These are phyloP conservation scores for Rhodotorula taiwanensis DNA, from an alignment of 768 basidiomycete genomes.

Conservation along the genomic window DNA sequence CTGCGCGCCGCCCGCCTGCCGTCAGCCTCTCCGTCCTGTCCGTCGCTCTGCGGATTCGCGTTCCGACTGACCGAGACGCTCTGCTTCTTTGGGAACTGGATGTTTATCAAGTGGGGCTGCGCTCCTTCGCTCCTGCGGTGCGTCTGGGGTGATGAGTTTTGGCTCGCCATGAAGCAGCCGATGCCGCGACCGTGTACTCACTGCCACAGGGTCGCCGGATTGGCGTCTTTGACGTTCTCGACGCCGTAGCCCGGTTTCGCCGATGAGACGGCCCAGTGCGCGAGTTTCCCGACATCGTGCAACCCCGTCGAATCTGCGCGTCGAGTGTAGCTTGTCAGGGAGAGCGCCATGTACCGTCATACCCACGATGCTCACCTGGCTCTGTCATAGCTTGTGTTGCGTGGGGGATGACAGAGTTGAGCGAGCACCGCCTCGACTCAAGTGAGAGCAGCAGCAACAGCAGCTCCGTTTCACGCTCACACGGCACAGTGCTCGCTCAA, in stretches of 20 bases:
- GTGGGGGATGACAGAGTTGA: no score
- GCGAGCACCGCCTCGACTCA: no score
- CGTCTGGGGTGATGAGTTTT: not conserved
- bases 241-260: slow-evolving; percentile 95
- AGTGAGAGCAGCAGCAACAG: no score
- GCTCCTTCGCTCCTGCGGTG: slow-evolving; percentile 64
- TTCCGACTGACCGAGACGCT: slow-evolving; percentile 63
- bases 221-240: slow-evolving; percentile 77
- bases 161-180: no score
- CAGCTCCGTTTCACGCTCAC: no score
- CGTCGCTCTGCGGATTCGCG: not conserved
- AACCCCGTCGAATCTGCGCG: slow-evolving; percentile 18
- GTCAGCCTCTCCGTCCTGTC: not conserved
- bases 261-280: slow-evolving; percentile 92
- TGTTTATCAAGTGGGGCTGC: slow-evolving; percentile 90
- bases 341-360: no score
- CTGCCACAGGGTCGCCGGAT: slow-evolving; percentile 92
- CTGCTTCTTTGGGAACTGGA: slow-evolving; percentile 85
- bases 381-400: slow-evolving; percentile 2
- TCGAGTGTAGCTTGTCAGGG: no score
- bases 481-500: no score
- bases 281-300: slow-evolving; percentile 62
- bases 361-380: not conserved
- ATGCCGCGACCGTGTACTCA: slow-evolving; percentile 53
- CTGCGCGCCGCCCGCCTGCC: slow-evolving; percentile 46